phyloP scores from a whole-genome alignment of 2,329 filamentous ascomycete species.

The Fusarium penzigii region DNA sequence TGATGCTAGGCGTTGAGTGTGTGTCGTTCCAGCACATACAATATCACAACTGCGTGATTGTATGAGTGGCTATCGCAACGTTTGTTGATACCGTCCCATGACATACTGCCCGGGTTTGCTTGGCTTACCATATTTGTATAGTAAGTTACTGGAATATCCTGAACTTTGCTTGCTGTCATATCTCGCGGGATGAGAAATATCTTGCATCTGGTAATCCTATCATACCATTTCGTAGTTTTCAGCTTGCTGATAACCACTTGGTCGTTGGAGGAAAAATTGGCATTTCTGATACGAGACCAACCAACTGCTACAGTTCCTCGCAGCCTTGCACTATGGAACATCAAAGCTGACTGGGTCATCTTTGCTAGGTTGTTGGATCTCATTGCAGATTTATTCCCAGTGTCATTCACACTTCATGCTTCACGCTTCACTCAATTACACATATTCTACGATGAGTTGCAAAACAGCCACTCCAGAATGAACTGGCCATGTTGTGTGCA shows the following conservation, averaged over 20 bases:
- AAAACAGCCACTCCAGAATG: too few species aligned
- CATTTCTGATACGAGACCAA: slow-evolving; percentile 23
- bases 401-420: too few species aligned
- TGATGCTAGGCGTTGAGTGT: slow-evolving; percentile 3
- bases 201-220: slow-evolving; percentile 46
- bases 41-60: too few species aligned
- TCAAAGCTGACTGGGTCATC: slow-evolving; percentile 15
- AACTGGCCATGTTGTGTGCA: too few species aligned
- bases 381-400: too few species aligned
- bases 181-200: slow-evolving; percentile 35
- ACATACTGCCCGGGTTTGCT: too few species aligned
- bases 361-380: background rate
- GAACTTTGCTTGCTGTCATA: slow-evolving; percentile 1
- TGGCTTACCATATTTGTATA: background rate
- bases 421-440: too few species aligned
- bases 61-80: too few species aligned
- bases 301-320: background rate
- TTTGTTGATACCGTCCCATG: too few species aligned
- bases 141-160: slow-evolving; percentile 16
- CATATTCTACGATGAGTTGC: too few species aligned
- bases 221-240: slow-evolving; percentile 33
- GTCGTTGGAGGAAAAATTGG: slow-evolving; percentile 29
- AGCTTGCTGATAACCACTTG: slow-evolving; percentile 27
- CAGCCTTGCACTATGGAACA: background rate
- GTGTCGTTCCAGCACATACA: background rate